Conservation (phyloP, 2,329 filamentous ascomycete genomes). For the Drechslera avenae region DNA sequence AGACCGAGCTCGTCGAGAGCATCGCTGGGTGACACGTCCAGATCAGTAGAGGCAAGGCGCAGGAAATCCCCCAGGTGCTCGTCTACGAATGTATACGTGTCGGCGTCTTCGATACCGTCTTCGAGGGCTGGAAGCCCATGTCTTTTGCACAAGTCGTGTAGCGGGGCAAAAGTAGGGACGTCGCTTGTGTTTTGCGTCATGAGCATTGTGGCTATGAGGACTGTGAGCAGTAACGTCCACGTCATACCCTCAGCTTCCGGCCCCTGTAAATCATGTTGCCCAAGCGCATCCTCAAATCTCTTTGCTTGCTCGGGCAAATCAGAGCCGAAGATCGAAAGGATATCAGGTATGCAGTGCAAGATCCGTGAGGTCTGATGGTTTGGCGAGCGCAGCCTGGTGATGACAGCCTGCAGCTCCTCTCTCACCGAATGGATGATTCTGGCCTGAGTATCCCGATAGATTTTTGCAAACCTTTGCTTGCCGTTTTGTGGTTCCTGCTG, state of each 20-base stretch:
- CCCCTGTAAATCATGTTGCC: slow-evolving; percentile 13
- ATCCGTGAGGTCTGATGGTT: neutral
- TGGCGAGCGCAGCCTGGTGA: slow-evolving; percentile 12
- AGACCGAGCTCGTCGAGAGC: slow-evolving; percentile 22
- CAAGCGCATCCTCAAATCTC: slow-evolving; percentile 18
- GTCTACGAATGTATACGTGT: slow-evolving; percentile 31
- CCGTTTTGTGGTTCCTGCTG: slow-evolving; percentile 29
- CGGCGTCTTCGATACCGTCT: slow-evolving; percentile 32
- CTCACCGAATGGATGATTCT: slow-evolving; percentile 34
- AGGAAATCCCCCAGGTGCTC: slow-evolving; percentile 28
- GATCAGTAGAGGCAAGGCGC: slow-evolving; percentile 2
- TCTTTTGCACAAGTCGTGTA: slow-evolving; percentile 15
- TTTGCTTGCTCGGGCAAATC: slow-evolving; percentile 15
- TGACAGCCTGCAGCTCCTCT: slow-evolving; percentile 25
- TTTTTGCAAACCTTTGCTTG: slow-evolving; percentile 50
- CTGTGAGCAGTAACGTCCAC: slow-evolving; percentile 33
- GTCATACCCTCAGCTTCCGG: slow-evolving; percentile 18
- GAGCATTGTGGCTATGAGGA: slow-evolving; percentile 22
- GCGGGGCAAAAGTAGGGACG: slow-evolving; percentile 1
- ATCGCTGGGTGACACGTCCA: slow-evolving; percentile 6
- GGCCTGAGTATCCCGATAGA: slow-evolving; percentile 52
- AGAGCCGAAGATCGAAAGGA: slow-evolving; percentile 13
- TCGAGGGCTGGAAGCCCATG: slow-evolving; percentile 26
- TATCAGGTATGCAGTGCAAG: slow-evolving; percentile 24
- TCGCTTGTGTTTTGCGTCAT: slow-evolving; percentile 9